phyloP scores from a whole-genome alignment of 2,329 filamentous ascomycete genomes.

The Fusarium scirpi region DNA sequence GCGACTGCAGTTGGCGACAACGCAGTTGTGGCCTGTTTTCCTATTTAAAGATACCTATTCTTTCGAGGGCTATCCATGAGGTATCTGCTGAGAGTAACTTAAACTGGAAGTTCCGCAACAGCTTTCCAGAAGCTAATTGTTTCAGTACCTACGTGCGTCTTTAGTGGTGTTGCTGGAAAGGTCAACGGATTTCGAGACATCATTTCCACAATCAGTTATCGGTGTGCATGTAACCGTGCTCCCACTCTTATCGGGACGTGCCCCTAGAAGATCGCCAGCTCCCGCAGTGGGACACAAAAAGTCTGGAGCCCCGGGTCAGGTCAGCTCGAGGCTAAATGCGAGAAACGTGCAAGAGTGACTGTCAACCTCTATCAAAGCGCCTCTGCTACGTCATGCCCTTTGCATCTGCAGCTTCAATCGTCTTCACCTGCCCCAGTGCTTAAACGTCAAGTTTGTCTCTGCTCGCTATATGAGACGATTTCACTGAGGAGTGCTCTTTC shows the following conservation, averaged over 20 bases:
- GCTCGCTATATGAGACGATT: neutral
- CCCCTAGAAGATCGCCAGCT: slow-evolving; percentile 29
- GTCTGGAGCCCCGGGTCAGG: slow-evolving; percentile 31
- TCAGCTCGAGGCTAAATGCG: slow-evolving; percentile 19
- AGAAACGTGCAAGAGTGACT: slow-evolving; percentile 9
- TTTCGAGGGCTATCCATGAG: slow-evolving; percentile 15
- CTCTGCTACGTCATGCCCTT: slow-evolving; percentile 33
- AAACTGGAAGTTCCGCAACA: slow-evolving; percentile 22
- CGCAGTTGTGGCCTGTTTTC: slow-evolving; percentile 13
- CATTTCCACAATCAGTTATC: slow-evolving; percentile 33
- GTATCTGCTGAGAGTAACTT: slow-evolving; percentile 20
- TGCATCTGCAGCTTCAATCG: slow-evolving; percentile 25
- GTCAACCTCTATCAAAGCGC: slow-evolving; percentile 35
- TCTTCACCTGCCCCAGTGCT: neutral
- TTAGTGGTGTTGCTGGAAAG: slow-evolving; percentile 1
- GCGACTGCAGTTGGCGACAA: neutral
- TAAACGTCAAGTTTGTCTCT: neutral
- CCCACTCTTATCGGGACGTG: slow-evolving; percentile 25
- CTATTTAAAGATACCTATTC: slow-evolving; percentile 18
- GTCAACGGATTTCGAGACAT: neutral
- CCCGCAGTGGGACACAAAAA: slow-evolving; percentile 39
- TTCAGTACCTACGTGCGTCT: neutral
- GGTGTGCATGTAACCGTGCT: slow-evolving; percentile 44
- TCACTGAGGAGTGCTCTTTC: neutral
- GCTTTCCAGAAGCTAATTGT: slow-evolving; percentile 16